These are phyloP conservation scores for Penicillium sp. DNA, from an alignment of 2,329 filamentous ascomycete genomes.

Conservation along the genomic window DNA sequence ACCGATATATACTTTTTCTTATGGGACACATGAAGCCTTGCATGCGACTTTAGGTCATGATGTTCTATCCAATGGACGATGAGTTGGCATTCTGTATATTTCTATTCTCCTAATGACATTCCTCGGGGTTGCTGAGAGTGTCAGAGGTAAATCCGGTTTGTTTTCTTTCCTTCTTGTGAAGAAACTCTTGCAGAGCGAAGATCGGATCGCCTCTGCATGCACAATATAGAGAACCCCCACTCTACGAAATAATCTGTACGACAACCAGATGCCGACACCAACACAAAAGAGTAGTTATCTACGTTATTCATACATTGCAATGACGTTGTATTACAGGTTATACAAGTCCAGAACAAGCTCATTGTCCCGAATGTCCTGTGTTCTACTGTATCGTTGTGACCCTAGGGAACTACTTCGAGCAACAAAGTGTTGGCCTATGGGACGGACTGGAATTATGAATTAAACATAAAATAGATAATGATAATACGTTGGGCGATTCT, in stretches of 20 bases:
- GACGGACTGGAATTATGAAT: constrained; percentile 2
- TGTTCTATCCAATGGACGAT: constrained; percentile 7
- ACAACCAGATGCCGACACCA: not conserved
- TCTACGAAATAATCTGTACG: constrained; percentile 1
- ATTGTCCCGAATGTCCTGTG: not conserved
- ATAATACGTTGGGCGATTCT: not conserved
- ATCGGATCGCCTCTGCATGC: not conserved
- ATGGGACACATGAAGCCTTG: not conserved
- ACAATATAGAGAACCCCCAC: not conserved
- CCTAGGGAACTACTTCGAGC: constrained; percentile 1
- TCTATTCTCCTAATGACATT: too few relatives aligned
- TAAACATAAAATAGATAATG: constrained; percentile 16
- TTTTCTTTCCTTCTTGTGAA: not conserved
- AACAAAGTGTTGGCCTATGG: constrained; percentile 3
- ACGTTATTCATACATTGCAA: not conserved
- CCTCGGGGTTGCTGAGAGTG: not conserved
- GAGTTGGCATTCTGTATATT: not conserved
- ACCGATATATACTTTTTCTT: not conserved
- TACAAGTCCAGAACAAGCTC: not conserved
- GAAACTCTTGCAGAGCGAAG: not conserved
- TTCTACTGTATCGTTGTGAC: not conserved
- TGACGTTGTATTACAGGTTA: not conserved
- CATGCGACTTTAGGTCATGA: not conserved
- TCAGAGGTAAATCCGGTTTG: not conserved
- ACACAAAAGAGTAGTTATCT: not conserved